These are phyloP conservation scores for Myxozyma udenii DNA, from an alignment of 805 yeast species.

Conservation along the genomic window DNA sequence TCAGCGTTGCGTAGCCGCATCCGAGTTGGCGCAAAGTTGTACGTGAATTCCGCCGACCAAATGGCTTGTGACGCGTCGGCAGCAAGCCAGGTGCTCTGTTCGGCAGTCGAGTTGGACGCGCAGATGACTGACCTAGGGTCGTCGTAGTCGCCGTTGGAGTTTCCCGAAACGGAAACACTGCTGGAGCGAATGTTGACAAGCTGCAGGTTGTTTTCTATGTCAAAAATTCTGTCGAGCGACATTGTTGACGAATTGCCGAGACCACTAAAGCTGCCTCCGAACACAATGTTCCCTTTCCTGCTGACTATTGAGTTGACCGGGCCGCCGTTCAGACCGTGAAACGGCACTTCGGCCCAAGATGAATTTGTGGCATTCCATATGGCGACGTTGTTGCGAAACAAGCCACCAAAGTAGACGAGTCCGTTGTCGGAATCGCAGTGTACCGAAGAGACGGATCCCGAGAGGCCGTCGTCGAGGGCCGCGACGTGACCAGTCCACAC, in stretches of 20 bases:
- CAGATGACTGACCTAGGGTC: constrained; percentile 38
- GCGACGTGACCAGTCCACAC: constrained; percentile 32
- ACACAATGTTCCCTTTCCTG: constrained; percentile 53
- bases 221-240: background rate
- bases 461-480: constrained; percentile 26
- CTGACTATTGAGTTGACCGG: constrained; percentile 60
- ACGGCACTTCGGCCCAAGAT: constrained; percentile 52
- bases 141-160: constrained; percentile 43
- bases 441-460: constrained; percentile 47
- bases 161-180: constrained; percentile 45
- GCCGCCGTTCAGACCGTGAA: constrained; percentile 68
- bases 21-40: constrained; percentile 61
- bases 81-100: constrained; percentile 51
- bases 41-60: constrained; percentile 61
- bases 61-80: constrained; percentile 53
- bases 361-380: constrained; percentile 54
- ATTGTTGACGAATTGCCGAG: constrained; percentile 47
- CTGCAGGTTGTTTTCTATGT: constrained; percentile 33
- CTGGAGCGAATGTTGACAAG: constrained; percentile 61
- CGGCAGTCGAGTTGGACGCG: constrained; percentile 23
- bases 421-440: constrained; percentile 48
- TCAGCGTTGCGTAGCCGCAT: constrained; percentile 61
- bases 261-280: constrained; percentile 73
- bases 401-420: constrained; percentile 76
- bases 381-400: constrained; percentile 61